Base-by-base conservation (phyloP, 108 stramenopile genomes). In the Fragilariopsis cylindrus region DNA sequence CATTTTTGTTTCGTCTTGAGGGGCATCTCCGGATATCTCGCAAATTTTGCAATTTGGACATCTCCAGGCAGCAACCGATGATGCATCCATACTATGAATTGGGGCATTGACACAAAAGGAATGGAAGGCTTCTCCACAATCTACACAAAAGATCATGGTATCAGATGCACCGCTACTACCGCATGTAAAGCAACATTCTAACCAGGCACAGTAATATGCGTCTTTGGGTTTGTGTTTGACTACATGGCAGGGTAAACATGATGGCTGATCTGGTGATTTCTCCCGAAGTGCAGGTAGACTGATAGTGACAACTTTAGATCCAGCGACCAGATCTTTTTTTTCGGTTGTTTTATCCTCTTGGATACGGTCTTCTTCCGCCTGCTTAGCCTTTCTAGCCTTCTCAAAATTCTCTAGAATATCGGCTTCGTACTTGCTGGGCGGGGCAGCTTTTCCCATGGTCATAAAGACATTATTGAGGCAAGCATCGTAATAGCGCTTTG, bases 41-140 rank as follows among this genome's bases (percentile, higher is more conserved):
- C 96, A 96, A 56, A 94, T 79, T 70, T 95, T 97, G 79, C 96
- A 97, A 81, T 95, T 95, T 19, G 88, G 85, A 78, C 96, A 97
- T 64, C 87, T 77, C 96, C 96, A 97, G 8, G 82, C 81, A 50
- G 87, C 85, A 39, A 85, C 86, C 8, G 91, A 79, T 44, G 77
- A 71, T 12, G 19, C 49, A 60, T 85, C 80, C 90, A 93, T 92
- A 65, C 83, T 80, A 58, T 80, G 80, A 45, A 91, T 80, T 7
- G 92, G 94, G 5, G 89, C 89, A 41, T 81, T 81, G 55, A 80
- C 85, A 85, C 96, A 97, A 65, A 90, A 93, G 19, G 82, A 77
- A 76, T 97, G 96, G 62, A 86, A 91, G 13, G 88, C 87, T 82
- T 97, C 96, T 42, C 96, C 96, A 71, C 96, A 97, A 75, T 97